Evolutionary conservation across 192 early-diverging fungal species (phyloP).

Genomic region (Jimgerdemannia flammicorona): DNA sequence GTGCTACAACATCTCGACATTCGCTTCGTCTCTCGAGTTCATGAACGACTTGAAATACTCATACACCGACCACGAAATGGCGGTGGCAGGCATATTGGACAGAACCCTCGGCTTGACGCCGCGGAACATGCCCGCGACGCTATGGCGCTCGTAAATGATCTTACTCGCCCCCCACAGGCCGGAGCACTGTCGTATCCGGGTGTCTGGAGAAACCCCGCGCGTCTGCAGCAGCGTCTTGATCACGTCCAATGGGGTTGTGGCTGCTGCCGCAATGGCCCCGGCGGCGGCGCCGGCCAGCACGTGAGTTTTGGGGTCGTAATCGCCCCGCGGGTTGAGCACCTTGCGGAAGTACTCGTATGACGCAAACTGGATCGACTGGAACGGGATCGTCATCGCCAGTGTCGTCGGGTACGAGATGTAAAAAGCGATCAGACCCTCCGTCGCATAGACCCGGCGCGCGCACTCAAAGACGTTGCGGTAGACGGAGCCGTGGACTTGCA

Average conservation of each 20-base stretch:
- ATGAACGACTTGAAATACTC: constrained; percentile 82
- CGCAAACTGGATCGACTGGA: constrained; percentile 91
- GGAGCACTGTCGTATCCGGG: constrained; percentile 61
- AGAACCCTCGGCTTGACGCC: constrained; percentile 82
- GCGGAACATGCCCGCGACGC: constrained; percentile 72
- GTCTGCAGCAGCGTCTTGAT: constrained; percentile 96
- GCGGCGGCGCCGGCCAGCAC: constrained; percentile 83
- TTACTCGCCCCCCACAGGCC: constrained; percentile 68
- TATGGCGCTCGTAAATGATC: constrained; percentile 77
- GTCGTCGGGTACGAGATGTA: constrained; percentile 95
- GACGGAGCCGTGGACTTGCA: constrained; percentile 79
- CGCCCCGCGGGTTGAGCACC: constrained; percentile 71
- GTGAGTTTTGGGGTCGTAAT: constrained; percentile 86
- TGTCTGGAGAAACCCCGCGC: constrained; percentile 70
- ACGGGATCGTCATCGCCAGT: constrained; percentile 91
- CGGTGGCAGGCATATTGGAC: constrained; percentile 89
- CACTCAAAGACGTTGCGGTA: constrained; percentile 73
- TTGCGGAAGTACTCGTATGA: constrained; percentile 89
- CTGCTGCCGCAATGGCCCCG: constrained; percentile 80
- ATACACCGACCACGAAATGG: constrained; percentile 94
- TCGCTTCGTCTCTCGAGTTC: background rate
- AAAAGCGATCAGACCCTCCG: constrained; percentile 82
- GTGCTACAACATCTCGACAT: background rate
- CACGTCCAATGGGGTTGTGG: constrained; percentile 95
- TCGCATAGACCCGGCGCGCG: constrained; percentile 58